Evolutionary conservation across 169 alveolate species (phyloP), one percentile per base, ranked within the genome.

Genomic region (Eimeria tenella): DNA sequence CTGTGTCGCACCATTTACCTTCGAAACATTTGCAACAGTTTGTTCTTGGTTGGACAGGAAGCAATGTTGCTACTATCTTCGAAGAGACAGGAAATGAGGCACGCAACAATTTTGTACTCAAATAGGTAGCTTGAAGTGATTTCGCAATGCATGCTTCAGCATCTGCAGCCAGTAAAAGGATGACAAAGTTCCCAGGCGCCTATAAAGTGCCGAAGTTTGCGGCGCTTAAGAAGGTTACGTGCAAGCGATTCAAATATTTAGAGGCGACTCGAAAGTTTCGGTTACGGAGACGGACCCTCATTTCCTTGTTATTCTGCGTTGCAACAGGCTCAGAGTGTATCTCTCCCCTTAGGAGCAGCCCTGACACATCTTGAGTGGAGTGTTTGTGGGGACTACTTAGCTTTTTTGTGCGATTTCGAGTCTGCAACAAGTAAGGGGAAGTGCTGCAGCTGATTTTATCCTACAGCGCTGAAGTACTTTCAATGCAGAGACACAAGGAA

Each of bases 41-140:
- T 49, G 84, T 56, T 17, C 84, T 74, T 74, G 84, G 84, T 21
- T 74, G 84, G 84, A 9, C 56, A 15, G 84, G 84, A 23, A 74
- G 84, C 84, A 74, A 25, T 74, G 11, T 6, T 15, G 60, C 23
- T 42, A 74, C 84, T 9, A 21, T 74, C 15, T 31, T 74, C 21
- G 19, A 0, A 52, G 60, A 74, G 9, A 74, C 84, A 31, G 84
- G 84, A 19, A 25, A 74, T 15, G 31, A 23, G 84, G 84, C 84
- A 49, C 6, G 84, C 60, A 74, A 15, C 19, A 25, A 23, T 15
- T 70, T 19, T 23, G 7, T 23, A 21, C 7, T 19, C 50, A 23
- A 70, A 70, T n/a, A 60, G n/a, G 17, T n/a, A 60, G n/a, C 15
- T 5, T 60, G 23, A 3, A 15, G 19, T 60, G 15, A 4, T 60